Evolutionary conservation across 495 filamentous ascomycete genomes (phyloP).

Genomic region (Penicillium cataractarum): DNA sequence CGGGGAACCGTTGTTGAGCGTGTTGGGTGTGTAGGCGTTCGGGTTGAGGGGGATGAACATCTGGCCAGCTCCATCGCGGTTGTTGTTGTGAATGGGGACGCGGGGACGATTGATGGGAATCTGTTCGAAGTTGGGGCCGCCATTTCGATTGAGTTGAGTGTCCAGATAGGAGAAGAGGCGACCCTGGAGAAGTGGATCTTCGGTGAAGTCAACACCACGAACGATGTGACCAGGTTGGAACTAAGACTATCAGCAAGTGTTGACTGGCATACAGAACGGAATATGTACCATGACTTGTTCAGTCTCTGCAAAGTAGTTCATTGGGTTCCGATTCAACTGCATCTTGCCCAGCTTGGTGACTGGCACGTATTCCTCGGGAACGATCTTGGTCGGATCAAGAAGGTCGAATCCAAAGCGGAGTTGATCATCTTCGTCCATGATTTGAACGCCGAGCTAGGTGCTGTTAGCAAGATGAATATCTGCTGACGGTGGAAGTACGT

Average conservation of each 20-base stretch:
- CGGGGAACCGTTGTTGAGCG: conserved; percentile 65
- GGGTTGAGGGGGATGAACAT: conserved; percentile 54
- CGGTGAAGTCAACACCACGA: conserved; percentile 71
- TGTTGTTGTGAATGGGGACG: conserved; percentile 70
- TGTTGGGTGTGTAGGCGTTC: conserved; percentile 67
- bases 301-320: conserved; percentile 79
- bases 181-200: conserved; percentile 74
- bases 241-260: conserved; percentile 20
- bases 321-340: conserved; percentile 69
- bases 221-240: conserved; percentile 58
- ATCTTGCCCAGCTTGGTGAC: conserved; percentile 67
- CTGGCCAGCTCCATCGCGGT: conserved; percentile 54
- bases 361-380: conserved; percentile 73
- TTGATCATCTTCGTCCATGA: conserved; percentile 69
- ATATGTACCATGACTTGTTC: conserved; percentile 68
- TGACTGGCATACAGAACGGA: background rate
- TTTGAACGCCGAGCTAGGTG: conserved; percentile 64
- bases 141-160: conserved; percentile 72
- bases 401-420: conserved; percentile 71
- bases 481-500: conserved; percentile 7
- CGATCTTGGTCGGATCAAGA: conserved; percentile 75
- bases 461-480: conserved; percentile 10
- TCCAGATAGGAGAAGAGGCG: conserved; percentile 77
- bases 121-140: conserved; percentile 73
- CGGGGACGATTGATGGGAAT: conserved; percentile 72